Evolutionary conservation across 2,329 filamentous ascomycete genomes (phyloP).

Genomic region (Blastomyces silverae): DNA sequence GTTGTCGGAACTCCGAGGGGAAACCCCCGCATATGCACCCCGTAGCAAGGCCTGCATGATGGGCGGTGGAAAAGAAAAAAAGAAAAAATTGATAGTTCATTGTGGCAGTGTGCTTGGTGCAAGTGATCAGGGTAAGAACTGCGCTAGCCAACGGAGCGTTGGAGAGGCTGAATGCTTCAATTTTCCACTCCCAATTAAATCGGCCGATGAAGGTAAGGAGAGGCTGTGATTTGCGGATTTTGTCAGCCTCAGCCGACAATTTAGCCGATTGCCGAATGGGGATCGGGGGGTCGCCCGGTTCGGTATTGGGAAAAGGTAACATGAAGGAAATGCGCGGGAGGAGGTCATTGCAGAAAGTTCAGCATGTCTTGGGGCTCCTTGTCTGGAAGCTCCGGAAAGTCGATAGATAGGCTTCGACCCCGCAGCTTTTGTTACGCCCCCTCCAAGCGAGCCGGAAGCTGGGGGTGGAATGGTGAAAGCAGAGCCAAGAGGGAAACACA

Average conservation of each 20-base stretch:
- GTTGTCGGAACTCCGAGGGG: neutral
- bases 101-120: neutral
- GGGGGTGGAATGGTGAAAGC: neutral
- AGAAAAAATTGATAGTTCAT: neutral
- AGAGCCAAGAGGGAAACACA: neutral
- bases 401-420: neutral
- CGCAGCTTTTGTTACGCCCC: neutral
- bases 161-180: neutral
- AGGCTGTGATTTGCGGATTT: neutral
- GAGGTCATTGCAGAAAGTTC: neutral
- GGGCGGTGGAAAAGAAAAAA: neutral
- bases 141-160: neutral
- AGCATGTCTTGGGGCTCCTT: neutral
- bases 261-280: conserved; percentile 10
- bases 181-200: neutral
- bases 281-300: neutral
- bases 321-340: neutral
- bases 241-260: neutral
- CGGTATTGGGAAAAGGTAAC: neutral
- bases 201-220: neutral
- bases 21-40: neutral
- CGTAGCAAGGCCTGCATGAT: no score
- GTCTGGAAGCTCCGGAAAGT: neutral
- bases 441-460: neutral
- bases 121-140: neutral